These are phyloP conservation scores for Corylus avellana DNA, from an alignment of 306 rosid species.

Conservation along the genomic window DNA sequence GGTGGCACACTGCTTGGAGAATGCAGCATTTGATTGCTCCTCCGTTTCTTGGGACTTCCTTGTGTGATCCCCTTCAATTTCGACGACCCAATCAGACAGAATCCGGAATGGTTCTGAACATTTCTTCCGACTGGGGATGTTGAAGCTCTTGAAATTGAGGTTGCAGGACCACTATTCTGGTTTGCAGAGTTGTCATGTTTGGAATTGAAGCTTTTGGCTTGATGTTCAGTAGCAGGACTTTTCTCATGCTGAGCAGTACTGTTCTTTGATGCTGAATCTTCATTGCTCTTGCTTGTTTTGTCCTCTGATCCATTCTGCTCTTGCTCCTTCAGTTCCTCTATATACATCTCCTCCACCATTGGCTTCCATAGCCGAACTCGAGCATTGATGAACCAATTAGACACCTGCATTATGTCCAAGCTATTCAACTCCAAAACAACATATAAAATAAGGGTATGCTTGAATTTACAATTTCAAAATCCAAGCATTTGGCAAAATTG, in stretches of 20 bases:
- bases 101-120: constrained; percentile 57
- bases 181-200: constrained; percentile 46
- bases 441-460: no score
- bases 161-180: constrained; percentile 38
- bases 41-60: constrained; percentile 75
- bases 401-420: constrained; percentile 53
- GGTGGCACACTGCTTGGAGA: constrained; percentile 46
- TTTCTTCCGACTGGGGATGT: constrained; percentile 52
- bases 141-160: constrained; percentile 51
- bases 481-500: no score
- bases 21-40: constrained; percentile 55
- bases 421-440: background rate
- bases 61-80: constrained; percentile 86
- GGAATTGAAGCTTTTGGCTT: constrained; percentile 49
- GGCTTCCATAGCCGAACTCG: constrained; percentile 98
- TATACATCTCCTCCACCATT: constrained; percentile 98
- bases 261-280: constrained; percentile 50
- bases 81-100: constrained; percentile 77
- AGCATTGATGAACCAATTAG: constrained; percentile 98
- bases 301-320: constrained; percentile 63
- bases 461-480: no score
- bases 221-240: constrained; percentile 40
- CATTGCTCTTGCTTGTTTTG: constrained; percentile 58
- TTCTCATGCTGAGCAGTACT: constrained; percentile 37
- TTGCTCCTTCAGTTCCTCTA: constrained; percentile 81